Evolutionary conservation across 768 basidiomycete genomes (phyloP).

Genomic region (Mycena alexandri): DNA sequence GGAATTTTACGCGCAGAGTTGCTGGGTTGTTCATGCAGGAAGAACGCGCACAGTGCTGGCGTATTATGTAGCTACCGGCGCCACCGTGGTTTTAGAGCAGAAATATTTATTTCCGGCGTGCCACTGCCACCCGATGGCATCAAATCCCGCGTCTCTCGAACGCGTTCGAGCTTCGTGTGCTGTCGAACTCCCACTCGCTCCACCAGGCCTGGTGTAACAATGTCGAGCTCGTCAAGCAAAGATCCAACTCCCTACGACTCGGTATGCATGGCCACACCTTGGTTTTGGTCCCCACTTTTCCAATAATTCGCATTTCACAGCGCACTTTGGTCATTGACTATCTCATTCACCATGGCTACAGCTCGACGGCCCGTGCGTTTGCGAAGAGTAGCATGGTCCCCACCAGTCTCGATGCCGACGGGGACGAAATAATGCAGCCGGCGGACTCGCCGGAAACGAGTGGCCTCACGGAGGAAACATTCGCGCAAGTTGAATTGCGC

Average conservation of each 20-base stretch:
- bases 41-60: not conserved
- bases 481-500: slow-evolving; percentile 64
- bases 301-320: slow-evolving; percentile 49
- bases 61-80: not conserved
- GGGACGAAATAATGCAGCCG: slow-evolving; percentile 67
- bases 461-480: slow-evolving; percentile 52
- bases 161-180: too few relatives aligned
- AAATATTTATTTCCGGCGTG: too few relatives aligned
- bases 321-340: slow-evolving; percentile 81
- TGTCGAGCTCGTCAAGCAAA: not conserved
- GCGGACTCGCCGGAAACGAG: slow-evolving; percentile 39
- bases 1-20: slow-evolving; percentile 50
- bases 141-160: too few relatives aligned
- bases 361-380: slow-evolving; percentile 78
- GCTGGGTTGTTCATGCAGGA: slow-evolving; percentile 33
- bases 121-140: too few relatives aligned
- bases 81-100: not conserved
- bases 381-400: slow-evolving; percentile 70
- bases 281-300: not conserved
- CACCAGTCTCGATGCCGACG: slow-evolving; percentile 73
- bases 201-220: too few relatives aligned
- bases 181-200: not conserved
- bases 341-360: slow-evolving; percentile 79
- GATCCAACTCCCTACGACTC: slow-evolving; percentile 33
- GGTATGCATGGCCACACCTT: slow-evolving; percentile 16